Evolutionary conservation across 768 basidiomycete genomes (phyloP).

Genomic region (Russula compacta): DNA sequence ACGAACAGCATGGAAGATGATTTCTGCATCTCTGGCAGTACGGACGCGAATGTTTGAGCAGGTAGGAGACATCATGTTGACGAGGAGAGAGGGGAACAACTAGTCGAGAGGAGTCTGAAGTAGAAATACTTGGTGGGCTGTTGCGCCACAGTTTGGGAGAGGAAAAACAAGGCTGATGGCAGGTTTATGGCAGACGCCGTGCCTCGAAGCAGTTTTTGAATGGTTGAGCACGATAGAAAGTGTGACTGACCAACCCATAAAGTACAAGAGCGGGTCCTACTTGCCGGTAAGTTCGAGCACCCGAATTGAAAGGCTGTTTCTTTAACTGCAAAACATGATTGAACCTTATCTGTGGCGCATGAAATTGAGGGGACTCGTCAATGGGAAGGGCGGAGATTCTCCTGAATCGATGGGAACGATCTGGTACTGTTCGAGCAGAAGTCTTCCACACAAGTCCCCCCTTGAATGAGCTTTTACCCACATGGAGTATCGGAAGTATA

Average conservation of each 20-base stretch:
- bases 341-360: slow-evolving; percentile 19
- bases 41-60: slow-evolving; percentile 30
- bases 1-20: slow-evolving; percentile 33
- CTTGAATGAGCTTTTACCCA: slow-evolving; percentile 15
- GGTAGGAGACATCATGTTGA: slow-evolving; percentile 29
- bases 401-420: slow-evolving; percentile 20
- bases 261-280: slow-evolving; percentile 19
- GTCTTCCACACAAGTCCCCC: slow-evolving; percentile 3
- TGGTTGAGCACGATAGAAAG: neutral
- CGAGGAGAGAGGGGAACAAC: slow-evolving; percentile 7
- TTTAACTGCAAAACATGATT: slow-evolving; percentile 23
- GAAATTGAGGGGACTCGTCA: slow-evolving; percentile 18
- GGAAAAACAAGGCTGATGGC: slow-evolving; percentile 7
- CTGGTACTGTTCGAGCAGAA: slow-evolving; percentile 11
- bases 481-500: slow-evolving; percentile 19
- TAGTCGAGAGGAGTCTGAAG: slow-evolving; percentile 13
- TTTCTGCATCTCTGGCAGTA: slow-evolving; percentile 30
- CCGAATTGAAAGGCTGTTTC: slow-evolving; percentile 22
- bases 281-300: slow-evolving; percentile 16
- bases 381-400: slow-evolving; percentile 13
- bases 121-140: slow-evolving; percentile 7
- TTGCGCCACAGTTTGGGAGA: slow-evolving; percentile 11
- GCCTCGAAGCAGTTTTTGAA: slow-evolving; percentile 11
- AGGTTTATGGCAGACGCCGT: slow-evolving; percentile 11
- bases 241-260: slow-evolving; percentile 17